phyloP scores from a whole-genome alignment of 2,329 filamentous ascomycete species.

The Bipolaris sorokiniana region DNA sequence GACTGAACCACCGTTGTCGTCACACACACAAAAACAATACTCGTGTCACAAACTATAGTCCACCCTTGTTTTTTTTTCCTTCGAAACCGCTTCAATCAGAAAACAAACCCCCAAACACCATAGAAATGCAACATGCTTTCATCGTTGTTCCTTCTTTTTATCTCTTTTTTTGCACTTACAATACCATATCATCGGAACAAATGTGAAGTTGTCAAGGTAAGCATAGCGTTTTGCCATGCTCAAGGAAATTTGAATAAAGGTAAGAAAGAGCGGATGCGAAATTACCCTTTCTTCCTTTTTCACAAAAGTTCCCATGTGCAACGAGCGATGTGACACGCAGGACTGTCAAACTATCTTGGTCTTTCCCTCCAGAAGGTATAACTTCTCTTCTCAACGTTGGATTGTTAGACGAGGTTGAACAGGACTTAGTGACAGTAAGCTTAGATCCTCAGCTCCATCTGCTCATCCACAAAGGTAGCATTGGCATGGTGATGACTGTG shows the following conservation, averaged over 20 bases:
- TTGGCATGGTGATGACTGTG: conserved; percentile 13
- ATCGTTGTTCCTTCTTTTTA: too few species aligned
- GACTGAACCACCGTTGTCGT: neutral
- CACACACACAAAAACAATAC: neutral
- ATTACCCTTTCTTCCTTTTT: too few species aligned
- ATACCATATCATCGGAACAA: too few species aligned
- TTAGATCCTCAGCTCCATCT: conserved; percentile 29
- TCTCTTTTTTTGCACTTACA: too few species aligned
- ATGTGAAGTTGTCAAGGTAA: too few species aligned
- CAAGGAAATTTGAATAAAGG: too few species aligned
- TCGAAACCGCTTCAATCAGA: neutral
- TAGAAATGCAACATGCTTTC: too few species aligned
- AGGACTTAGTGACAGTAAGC: neutral
- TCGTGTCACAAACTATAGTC: neutral
- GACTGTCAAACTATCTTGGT: too few species aligned
- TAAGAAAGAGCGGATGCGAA: too few species aligned
- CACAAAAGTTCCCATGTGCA: too few species aligned
- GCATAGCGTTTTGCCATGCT: too few species aligned
- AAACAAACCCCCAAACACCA: neutral
- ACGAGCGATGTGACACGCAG: too few species aligned
- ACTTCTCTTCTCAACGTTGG: neutral
- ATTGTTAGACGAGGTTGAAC: neutral
- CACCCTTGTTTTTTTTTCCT: neutral
- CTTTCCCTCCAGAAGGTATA: neutral
- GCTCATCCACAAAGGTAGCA: conserved; percentile 17